These are phyloP conservation scores for Lumnitzera racemosa DNA, from an alignment of 345 rosid species.

Conservation along the genomic window DNA sequence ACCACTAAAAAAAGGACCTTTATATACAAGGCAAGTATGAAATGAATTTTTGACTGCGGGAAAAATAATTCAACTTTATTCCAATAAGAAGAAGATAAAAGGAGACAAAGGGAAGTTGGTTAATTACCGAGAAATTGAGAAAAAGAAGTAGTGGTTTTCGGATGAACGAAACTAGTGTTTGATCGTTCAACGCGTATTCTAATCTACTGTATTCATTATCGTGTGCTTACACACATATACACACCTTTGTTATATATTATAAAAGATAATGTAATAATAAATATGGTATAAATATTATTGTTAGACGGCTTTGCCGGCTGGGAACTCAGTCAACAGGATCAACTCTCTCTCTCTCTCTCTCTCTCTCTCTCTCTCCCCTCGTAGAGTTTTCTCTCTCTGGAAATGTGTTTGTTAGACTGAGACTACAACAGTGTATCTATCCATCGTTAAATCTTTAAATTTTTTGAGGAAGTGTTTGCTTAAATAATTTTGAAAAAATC, in stretches of 20 bases:
- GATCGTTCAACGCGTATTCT: slow-evolving; percentile 36
- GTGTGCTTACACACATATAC: background rate
- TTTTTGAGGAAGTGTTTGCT: too few relatives aligned
- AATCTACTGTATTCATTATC: background rate
- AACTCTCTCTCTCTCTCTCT: background rate
- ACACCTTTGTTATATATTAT: background rate
- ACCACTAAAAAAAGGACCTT: background rate
- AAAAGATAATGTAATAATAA: background rate
- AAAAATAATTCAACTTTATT: too few relatives aligned
- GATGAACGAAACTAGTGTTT: background rate
- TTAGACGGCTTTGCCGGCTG: slow-evolving; percentile 13
- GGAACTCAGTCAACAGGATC: slow-evolving; percentile 4
- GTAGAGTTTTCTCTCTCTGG: background rate
- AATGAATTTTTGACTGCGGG: too few relatives aligned
- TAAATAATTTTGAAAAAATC: too few relatives aligned
- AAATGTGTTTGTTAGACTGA: background rate
- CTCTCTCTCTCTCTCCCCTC: background rate
- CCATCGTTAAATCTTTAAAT: background rate
- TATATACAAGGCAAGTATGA: too few relatives aligned
- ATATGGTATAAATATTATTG: background rate
- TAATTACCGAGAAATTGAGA: too few relatives aligned
- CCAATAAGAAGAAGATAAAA: too few relatives aligned
- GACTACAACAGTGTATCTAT: background rate
- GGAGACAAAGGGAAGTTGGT: too few relatives aligned
- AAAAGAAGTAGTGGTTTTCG: too few relatives aligned